These are phyloP conservation scores for Backusella morwellensis DNA, from an alignment of 192 early-diverging fungal species.

Conservation along the genomic window DNA sequence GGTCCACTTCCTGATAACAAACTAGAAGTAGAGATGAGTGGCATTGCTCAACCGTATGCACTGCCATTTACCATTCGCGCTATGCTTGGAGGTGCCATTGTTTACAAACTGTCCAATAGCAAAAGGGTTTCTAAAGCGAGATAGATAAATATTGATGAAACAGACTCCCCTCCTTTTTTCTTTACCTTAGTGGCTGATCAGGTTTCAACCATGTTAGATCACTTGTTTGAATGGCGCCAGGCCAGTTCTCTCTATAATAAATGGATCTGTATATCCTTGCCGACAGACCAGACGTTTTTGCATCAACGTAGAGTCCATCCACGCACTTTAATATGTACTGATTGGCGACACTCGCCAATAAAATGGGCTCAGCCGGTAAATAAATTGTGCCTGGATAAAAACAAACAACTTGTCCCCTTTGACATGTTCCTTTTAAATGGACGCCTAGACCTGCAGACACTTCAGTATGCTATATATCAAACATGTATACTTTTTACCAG, in stretches of 20 bases:
- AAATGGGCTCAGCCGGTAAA: constrained; percentile 40
- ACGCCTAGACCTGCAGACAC: constrained; percentile 21
- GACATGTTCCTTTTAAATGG: constrained; percentile 11
- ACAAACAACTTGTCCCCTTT: constrained; percentile 24
- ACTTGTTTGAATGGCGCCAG: constrained; percentile 39
- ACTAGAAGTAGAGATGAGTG: constrained; percentile 11
- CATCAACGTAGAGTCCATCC: constrained; percentile 47
- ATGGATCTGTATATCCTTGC: constrained; percentile 37
- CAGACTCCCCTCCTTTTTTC: neutral
- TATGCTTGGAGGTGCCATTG: constrained; percentile 31
- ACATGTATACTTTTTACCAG: neutral
- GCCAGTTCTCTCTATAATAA: constrained; percentile 45
- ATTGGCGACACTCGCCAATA: constrained; percentile 42
- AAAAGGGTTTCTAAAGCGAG: constrained; percentile 34
- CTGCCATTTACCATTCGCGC: constrained; percentile 34
- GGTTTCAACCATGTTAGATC: constrained; percentile 42
- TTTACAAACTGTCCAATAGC: constrained; percentile 48
- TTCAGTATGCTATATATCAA: too few relatives aligned
- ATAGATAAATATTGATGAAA: neutral
- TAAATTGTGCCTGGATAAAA: constrained; percentile 41
- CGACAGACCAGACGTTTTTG: constrained; percentile 38
- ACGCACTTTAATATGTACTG: constrained; percentile 48
- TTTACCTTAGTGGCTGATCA: constrained; percentile 20
- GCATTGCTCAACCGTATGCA: neutral
- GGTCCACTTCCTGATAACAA: constrained; percentile 46